Conservation (phyloP, 805 yeast species). For the Ogataea methylovora region DNA sequence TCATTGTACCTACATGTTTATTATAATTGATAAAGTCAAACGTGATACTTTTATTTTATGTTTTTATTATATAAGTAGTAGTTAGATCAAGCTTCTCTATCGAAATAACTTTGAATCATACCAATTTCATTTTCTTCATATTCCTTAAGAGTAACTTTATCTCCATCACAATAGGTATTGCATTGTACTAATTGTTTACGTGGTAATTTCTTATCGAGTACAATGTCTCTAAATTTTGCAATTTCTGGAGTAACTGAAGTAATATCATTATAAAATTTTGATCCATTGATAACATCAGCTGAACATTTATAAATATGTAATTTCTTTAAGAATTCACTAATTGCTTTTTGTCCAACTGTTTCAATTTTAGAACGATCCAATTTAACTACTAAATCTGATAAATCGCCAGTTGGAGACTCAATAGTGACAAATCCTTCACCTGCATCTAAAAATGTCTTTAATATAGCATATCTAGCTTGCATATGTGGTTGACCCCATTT, state of each 20-base stretch:
- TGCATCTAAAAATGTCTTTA: conserved; percentile 65
- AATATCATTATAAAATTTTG: conserved; percentile 53
- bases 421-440: conserved; percentile 52
- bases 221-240: conserved; percentile 58
- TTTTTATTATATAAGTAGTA: no score
- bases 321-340: conserved; percentile 61
- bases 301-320: conserved; percentile 76
- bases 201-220: conserved; percentile 68
- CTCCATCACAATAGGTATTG: conserved; percentile 46
- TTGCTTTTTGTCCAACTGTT: conserved; percentile 64
- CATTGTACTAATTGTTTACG: conserved; percentile 82
- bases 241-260: conserved; percentile 62
- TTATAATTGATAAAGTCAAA: no score
- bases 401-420: conserved; percentile 38
- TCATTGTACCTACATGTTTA: no score
- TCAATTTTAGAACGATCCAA: conserved; percentile 58
- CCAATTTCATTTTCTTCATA: conserved; percentile 70
- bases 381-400: conserved; percentile 50
- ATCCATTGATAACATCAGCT: conserved; percentile 63
- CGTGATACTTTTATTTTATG: no score
- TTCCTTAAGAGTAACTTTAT: conserved; percentile 50
- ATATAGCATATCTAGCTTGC: conserved; percentile 85
- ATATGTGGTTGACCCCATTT: conserved; percentile 96
- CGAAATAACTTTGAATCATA: conserved; percentile 70
- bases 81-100: conserved; percentile 36